These are phyloP conservation scores for Raffaelea albimanens DNA, from an alignment of 2,329 filamentous ascomycete species.

Conservation along the genomic window DNA sequence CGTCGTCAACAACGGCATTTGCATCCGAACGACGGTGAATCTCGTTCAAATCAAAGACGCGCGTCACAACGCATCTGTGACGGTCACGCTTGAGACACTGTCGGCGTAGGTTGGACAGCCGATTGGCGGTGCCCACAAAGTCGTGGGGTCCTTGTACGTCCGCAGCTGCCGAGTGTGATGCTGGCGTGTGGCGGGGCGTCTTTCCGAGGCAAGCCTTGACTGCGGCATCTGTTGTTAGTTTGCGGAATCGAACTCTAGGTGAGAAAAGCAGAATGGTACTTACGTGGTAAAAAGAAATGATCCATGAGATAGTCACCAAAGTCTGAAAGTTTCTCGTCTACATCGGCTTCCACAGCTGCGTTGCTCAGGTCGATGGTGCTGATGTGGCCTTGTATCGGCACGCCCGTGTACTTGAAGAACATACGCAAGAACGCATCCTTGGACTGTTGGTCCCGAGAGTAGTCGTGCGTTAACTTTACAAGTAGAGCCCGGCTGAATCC, in stretches of 20 bases:
- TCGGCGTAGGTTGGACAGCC: constrained; percentile 17
- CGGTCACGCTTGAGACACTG: constrained; percentile 19
- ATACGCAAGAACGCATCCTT: not conserved
- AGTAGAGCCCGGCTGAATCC: not conserved
- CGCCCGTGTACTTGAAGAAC: not conserved
- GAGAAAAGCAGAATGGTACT: not conserved
- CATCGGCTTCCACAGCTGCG: not conserved
- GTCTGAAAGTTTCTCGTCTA: constrained; percentile 11
- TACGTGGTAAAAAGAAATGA: constrained; percentile 16
- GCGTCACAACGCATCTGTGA: constrained; percentile 19
- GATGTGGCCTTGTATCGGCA: not conserved
- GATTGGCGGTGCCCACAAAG: constrained; percentile 15
- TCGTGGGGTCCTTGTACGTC: constrained; percentile 11
- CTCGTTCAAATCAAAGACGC: constrained; percentile 13
- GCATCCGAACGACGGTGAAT: constrained; percentile 6
- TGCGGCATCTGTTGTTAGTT: constrained; percentile 8
- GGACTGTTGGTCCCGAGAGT: not conserved
- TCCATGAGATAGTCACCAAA: constrained; percentile 18
- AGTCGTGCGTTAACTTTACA: not conserved
- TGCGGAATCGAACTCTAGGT: not conserved
- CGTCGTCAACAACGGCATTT: constrained; percentile 15
- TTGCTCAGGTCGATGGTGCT: not conserved
- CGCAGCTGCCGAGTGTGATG: constrained; percentile 15
- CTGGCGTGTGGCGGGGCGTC: constrained; percentile 18
- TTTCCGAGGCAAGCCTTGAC: constrained; percentile 16